phyloP scores from a whole-genome alignment of 192 early-diverging fungal species.

The Coemansia javaensis region DNA sequence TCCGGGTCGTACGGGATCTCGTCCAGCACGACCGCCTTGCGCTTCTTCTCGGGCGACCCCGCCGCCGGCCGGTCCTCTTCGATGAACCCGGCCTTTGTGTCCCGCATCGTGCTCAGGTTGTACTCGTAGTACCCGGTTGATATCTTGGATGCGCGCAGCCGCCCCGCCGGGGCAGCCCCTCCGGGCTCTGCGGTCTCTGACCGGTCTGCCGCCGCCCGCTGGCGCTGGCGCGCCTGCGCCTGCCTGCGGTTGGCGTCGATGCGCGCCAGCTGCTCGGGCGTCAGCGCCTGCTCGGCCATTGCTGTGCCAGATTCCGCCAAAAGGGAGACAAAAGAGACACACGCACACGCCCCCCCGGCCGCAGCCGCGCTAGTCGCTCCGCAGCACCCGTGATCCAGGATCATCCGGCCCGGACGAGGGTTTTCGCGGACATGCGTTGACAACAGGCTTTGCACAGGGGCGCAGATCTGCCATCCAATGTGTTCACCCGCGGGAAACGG shows the following conservation, averaged over 20 bases:
- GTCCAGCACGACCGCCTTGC: constrained; percentile 9
- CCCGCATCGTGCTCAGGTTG: constrained; percentile 79
- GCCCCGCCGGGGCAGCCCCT: constrained; percentile 1
- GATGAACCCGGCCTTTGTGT: constrained; percentile 86
- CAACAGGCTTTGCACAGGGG: no score
- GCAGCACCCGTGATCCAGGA: no score
- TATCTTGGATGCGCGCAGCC: constrained; percentile 28
- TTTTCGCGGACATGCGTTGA: no score
- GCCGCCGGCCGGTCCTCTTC: constrained; percentile 50
- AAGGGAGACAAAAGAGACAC: no score
- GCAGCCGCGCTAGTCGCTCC: no score
- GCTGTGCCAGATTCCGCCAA: no score
- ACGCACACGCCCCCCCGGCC: no score
- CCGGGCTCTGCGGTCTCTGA: not conserved
- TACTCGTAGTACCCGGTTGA: constrained; percentile 66
- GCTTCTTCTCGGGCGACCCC: constrained; percentile 19
- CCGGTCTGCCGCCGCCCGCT: not conserved
- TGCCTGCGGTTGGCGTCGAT: constrained; percentile 50
- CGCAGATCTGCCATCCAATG: no score
- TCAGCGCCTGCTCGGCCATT: constrained; percentile 35
- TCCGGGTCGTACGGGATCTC: constrained; percentile 19
- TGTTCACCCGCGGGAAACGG: no score
- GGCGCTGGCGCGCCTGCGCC: constrained; percentile 39
- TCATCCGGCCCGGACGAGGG: no score
- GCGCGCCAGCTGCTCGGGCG: constrained; percentile 39